These are phyloP conservation scores for Hordeum pubiflorum DNA, from an alignment of 202 grass and related monocot species.

Conservation along the genomic window DNA sequence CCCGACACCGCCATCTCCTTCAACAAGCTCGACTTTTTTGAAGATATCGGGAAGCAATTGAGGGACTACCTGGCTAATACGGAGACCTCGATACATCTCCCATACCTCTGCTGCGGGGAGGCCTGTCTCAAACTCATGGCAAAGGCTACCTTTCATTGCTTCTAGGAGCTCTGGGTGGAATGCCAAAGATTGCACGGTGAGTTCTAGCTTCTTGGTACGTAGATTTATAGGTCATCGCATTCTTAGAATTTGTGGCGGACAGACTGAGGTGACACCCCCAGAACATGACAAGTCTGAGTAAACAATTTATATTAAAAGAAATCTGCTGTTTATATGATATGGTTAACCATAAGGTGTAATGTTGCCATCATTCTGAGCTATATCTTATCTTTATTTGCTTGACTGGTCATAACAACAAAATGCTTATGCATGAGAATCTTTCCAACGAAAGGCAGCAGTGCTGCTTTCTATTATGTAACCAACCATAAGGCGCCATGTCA, in stretches of 20 bases:
- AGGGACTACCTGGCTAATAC: conserved; percentile 12
- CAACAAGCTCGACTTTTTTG: conserved; percentile 29
- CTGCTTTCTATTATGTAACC: not conserved
- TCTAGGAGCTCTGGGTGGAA: not conserved
- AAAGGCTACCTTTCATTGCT: conserved; percentile 39
- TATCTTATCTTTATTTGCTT: not conserved
- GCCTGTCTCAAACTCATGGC: conserved; percentile 33
- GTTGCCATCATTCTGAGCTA: not conserved
- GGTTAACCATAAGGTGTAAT: not conserved
- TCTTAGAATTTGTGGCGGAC: not conserved
- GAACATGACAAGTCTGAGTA: not conserved
- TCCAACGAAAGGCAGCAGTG: not conserved
- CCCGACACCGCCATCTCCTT: conserved; percentile 44
- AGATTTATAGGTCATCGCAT: not conserved
- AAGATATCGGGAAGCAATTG: conserved; percentile 33
- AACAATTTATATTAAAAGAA: not conserved
- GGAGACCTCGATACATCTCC: conserved; percentile 37
- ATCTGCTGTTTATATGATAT: not conserved
- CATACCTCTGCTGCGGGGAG: conserved; percentile 34
- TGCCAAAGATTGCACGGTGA: not conserved
- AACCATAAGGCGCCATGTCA: not conserved
- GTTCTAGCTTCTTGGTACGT: not conserved
- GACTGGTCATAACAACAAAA: not conserved
- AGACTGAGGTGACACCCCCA: not conserved
- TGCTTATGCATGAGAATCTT: not conserved